Percentiles rank a stretch among this genome's conserved stretches.
Evolutionary conservation across 768 basidiomycete species (phyloP).

Genomic region (Suillus luteus): DNA sequence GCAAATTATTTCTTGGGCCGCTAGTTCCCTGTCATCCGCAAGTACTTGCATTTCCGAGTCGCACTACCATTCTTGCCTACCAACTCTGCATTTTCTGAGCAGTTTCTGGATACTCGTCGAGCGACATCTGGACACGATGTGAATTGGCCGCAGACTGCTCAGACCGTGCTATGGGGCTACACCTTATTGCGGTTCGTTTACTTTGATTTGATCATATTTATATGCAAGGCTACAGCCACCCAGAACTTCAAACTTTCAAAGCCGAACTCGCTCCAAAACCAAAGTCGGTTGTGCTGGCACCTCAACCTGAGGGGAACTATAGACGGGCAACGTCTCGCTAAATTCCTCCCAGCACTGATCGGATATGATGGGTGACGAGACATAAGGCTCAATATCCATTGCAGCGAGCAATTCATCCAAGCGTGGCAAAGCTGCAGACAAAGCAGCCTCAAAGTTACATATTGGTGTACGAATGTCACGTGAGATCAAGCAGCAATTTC

Average conservation of each 20-base stretch:
- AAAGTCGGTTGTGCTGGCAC: background rate
- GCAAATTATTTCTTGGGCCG: background rate
- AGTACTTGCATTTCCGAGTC: background rate
- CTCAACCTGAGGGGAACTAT: background rate
- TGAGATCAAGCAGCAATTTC: background rate
- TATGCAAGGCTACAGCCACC: too few species aligned
- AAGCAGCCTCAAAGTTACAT: too few species aligned
- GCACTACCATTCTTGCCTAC: too few species aligned
- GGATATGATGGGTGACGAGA: constrained; percentile 30
- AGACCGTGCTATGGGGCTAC: too few species aligned
- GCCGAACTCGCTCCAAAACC: background rate
- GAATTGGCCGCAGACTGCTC: too few species aligned
- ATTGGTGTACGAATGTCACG: too few species aligned
- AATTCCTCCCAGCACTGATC: constrained; percentile 28
- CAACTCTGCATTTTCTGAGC: too few species aligned
- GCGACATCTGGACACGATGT: too few species aligned
- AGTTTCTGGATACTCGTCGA: too few species aligned
- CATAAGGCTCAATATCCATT: constrained; percentile 28
- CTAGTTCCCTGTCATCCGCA: background rate
- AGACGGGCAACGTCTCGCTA: background rate
- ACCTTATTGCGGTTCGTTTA: too few species aligned
- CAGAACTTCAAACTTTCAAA: background rate
- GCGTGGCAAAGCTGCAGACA: constrained; percentile 22
- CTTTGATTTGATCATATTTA: too few species aligned
- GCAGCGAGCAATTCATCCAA: constrained; percentile 24